Conservation (phyloP, 1,284 basidiomycete species). For the Rhodofomes roseus region DNA sequence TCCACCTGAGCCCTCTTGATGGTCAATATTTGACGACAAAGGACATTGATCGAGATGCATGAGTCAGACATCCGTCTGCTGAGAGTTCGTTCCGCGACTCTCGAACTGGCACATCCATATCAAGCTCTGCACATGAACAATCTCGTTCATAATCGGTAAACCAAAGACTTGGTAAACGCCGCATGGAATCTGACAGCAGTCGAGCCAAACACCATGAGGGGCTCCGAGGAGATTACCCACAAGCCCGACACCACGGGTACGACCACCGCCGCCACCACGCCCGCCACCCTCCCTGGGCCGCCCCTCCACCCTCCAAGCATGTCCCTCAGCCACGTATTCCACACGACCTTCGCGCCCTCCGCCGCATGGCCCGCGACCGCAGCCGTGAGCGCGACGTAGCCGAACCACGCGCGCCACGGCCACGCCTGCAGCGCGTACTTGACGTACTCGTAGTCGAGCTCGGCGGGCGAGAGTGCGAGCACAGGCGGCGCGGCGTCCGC, state of each 20-base stretch:
- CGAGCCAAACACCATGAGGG: conserved; percentile 49
- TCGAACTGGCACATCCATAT: too few relatives aligned
- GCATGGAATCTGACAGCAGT: conserved; percentile 44
- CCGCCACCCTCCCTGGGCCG: conserved; percentile 25
- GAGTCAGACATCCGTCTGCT: too few relatives aligned
- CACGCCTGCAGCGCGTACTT: conserved; percentile 58
- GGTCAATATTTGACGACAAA: too few relatives aligned
- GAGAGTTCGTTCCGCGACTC: too few relatives aligned
- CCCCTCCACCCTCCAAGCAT: conserved; percentile 19
- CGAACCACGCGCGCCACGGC: conserved; percentile 54
- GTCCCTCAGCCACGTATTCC: conserved; percentile 39
- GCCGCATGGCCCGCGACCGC: conserved; percentile 51
- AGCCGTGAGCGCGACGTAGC: conserved; percentile 56
- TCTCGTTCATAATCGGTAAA: conserved; percentile 23
- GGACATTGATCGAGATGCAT: too few relatives aligned
- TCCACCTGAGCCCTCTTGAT: too few relatives aligned
- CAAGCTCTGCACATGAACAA: too few relatives aligned
- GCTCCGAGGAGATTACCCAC: conserved; percentile 50
- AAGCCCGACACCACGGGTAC: conserved; percentile 52
- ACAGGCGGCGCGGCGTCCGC: conserved; percentile 43
- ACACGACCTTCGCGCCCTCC: conserved; percentile 56
- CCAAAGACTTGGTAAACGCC: conserved; percentile 29
- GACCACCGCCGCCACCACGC: conserved; percentile 33
- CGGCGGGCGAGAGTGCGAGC: conserved; percentile 54
- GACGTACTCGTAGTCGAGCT: conserved; percentile 74